Percentiles rank a stretch among this genome's conserved stretches.
Conservation (phyloP, 192 early-diverging fungal genomes). For the Coemansia sp. region DNA sequence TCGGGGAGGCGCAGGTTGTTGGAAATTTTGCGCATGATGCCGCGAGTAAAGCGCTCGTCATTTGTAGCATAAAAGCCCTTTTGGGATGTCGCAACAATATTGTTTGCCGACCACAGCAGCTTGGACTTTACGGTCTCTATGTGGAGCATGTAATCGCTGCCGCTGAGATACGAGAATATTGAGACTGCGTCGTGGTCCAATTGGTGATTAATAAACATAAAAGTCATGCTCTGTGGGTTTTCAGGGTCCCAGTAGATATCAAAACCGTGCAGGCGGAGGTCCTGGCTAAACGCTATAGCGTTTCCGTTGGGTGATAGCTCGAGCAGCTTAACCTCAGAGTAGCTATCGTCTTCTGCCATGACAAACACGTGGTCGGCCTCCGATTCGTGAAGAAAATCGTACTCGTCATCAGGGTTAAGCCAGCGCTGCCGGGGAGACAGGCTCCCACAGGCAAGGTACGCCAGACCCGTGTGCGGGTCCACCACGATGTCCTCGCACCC, state of each 20-base stretch:
- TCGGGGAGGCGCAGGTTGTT: constrained; percentile 24
- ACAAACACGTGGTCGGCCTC: constrained; percentile 54
- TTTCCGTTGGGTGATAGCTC: constrained; percentile 20
- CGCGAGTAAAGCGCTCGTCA: constrained; percentile 43
- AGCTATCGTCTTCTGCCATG: constrained; percentile 46
- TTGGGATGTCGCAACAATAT: constrained; percentile 56
- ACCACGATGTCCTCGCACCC: constrained; percentile 63
- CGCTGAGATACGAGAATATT: constrained; percentile 48
- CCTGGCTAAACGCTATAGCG: constrained; percentile 38
- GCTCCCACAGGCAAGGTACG: constrained; percentile 58
- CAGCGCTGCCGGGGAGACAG: constrained; percentile 49
- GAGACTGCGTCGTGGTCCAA: constrained; percentile 47
- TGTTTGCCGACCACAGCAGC: constrained; percentile 60
- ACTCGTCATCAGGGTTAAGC: constrained; percentile 46
- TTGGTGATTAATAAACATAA: constrained; percentile 62
- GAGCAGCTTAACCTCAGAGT: constrained; percentile 20
- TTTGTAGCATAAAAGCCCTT: constrained; percentile 64
- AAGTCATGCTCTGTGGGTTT: constrained; percentile 43
- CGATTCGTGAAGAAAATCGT: constrained; percentile 34
- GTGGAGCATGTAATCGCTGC: constrained; percentile 48
- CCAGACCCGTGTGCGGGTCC: constrained; percentile 57
- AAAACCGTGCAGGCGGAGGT: constrained; percentile 57
- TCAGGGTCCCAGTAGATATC: constrained; percentile 55
- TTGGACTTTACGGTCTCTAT: constrained; percentile 57
- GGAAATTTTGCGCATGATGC: constrained; percentile 26